Conservation (phyloP, 2,329 filamentous ascomycete species). For the Zymoseptoria brevis region DNA sequence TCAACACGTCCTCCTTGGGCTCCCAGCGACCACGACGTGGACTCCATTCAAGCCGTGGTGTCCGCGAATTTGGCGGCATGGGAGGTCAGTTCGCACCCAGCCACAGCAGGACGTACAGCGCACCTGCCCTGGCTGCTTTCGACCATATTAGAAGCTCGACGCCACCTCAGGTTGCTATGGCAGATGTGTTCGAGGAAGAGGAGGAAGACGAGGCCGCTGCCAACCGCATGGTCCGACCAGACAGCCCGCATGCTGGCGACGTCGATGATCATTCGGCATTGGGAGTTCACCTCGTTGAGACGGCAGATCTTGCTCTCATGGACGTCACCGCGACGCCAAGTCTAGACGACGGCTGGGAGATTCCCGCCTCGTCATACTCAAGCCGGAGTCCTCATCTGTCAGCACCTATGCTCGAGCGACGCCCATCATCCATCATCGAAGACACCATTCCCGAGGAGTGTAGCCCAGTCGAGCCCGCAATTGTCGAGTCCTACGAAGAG, state of each 20-base stretch:
- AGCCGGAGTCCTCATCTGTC: constrained; percentile 14
- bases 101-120: constrained; percentile 70
- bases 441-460: constrained; percentile 30
- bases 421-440: constrained; percentile 26
- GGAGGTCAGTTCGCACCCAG: constrained; percentile 55
- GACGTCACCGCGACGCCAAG: neutral
- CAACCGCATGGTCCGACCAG: constrained; percentile 8
- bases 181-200: constrained; percentile 79
- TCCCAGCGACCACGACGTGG: constrained; percentile 61
- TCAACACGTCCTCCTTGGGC: constrained; percentile 66
- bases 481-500: constrained; percentile 42
- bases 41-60: constrained; percentile 68
- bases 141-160: constrained; percentile 38
- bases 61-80: constrained; percentile 59
- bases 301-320: constrained; percentile 3
- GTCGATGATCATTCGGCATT: constrained; percentile 18
- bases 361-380: constrained; percentile 14
- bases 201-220: constrained; percentile 45
- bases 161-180: constrained; percentile 57
- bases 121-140: constrained; percentile 70
- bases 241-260: neutral
- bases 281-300: constrained; percentile 27
- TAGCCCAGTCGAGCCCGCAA: constrained; percentile 35
- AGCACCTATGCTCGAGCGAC: constrained; percentile 20
- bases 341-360: constrained; percentile 12